Conservation (phyloP, 768 basidiomycete genomes). For the Cystobasidium onofrii region DNA sequence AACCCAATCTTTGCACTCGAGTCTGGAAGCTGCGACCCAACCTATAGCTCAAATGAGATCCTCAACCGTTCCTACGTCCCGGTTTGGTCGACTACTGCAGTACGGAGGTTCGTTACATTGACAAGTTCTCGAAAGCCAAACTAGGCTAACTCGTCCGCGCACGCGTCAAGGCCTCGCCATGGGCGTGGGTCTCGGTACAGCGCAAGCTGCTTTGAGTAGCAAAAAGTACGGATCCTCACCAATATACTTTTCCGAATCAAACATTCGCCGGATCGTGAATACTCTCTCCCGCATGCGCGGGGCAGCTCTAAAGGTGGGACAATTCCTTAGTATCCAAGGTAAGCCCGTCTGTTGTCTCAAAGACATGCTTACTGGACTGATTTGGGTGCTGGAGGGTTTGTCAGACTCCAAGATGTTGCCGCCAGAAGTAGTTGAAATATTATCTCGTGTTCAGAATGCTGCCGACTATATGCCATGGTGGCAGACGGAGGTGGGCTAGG, state of each 20-base stretch:
- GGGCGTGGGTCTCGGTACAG: conserved; percentile 78
- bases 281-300: conserved; percentile 94
- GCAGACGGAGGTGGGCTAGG: conserved; percentile 77
- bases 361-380: no score
- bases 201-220: conserved; percentile 65
- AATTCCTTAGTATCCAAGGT: conserved; percentile 96
- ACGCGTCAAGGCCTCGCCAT: conserved; percentile 67
- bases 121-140: background rate
- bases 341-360: no score
- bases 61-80: conserved; percentile 21
- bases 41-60: background rate
- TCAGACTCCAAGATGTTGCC: conserved; percentile 81
- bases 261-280: conserved; percentile 76
- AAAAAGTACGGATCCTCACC: background rate
- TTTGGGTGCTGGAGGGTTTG: no score
- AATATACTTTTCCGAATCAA: conserved; percentile 64
- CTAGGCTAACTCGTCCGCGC: background rate
- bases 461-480: conserved; percentile 99
- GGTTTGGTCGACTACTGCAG: conserved; percentile 27
- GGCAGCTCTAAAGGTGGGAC: conserved; percentile 90
- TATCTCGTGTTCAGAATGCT: conserved; percentile 82
- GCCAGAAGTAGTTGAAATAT: conserved; percentile 74
- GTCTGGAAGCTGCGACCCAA: background rate
- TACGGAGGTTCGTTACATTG: conserved; percentile 20
- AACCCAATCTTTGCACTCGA: background rate